Evolutionary conservation across 345 rosid species (phyloP).

Genomic region (Erodium maritimum): DNA sequence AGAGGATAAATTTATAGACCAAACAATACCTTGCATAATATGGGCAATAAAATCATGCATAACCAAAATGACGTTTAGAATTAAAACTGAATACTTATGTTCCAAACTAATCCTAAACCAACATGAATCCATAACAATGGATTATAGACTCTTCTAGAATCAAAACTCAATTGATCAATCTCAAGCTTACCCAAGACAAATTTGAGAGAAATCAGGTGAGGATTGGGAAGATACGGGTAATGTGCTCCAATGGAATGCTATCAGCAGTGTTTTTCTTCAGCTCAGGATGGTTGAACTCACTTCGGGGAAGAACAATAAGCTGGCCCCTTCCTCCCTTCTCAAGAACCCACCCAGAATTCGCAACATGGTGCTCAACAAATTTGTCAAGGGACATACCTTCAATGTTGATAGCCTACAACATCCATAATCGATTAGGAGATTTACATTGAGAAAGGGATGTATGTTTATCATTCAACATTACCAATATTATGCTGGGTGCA

Average conservation of each 20-base stretch:
- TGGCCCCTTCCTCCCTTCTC: constrained; percentile 61
- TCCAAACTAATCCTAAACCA: too few relatives aligned
- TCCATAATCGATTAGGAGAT: neutral
- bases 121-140: too few relatives aligned
- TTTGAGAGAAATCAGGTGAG: constrained; percentile 46
- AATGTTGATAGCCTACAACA: constrained; percentile 60
- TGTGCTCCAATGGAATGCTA: constrained; percentile 64
- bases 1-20: too few relatives aligned
- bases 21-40: too few relatives aligned
- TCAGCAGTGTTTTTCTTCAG: constrained; percentile 62
- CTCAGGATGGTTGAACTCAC: constrained; percentile 79
- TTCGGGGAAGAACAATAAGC: constrained; percentile 44
- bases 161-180: too few relatives aligned
- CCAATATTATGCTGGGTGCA: neutral
- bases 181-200: too few relatives aligned
- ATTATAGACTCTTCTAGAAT: too few relatives aligned
- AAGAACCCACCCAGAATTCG: constrained; percentile 58
- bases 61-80: too few relatives aligned
- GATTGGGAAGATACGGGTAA: constrained; percentile 83
- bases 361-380: constrained; percentile 64
- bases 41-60: too few relatives aligned
- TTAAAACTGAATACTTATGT: too few relatives aligned
- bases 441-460: neutral
- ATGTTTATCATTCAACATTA: neutral
- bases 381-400: constrained; percentile 81